These are phyloP conservation scores for Cardamine resedifolia DNA, from an alignment of 345 rosid species.

Conservation along the genomic window DNA sequence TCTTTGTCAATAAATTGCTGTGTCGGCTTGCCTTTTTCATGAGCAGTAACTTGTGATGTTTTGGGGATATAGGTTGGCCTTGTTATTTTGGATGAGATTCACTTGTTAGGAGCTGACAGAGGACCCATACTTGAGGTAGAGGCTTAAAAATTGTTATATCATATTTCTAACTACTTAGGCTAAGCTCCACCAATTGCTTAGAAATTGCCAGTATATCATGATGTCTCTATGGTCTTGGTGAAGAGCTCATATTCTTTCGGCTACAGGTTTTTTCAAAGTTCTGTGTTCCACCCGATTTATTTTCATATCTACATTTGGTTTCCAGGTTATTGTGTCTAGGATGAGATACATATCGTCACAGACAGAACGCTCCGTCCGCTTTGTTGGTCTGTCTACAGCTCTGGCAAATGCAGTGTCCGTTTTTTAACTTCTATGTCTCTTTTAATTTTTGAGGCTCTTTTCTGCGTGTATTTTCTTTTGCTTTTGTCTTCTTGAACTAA, in stretches of 20 bases:
- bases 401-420: conserved; percentile 93
- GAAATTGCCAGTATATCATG: conserved; percentile 22
- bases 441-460: conserved; percentile 14
- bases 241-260: conserved; percentile 18
- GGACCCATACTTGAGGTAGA: conserved; percentile 98
- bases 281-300: neutral
- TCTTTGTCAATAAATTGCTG: conserved; percentile 17
- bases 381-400: conserved; percentile 96
- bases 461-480: conserved; percentile 5
- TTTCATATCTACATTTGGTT: conserved; percentile 19
- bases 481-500: conserved; percentile 2
- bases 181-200: conserved; percentile 14
- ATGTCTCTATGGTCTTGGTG: conserved; percentile 11
- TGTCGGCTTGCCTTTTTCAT: conserved; percentile 20
- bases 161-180: conserved; percentile 15
- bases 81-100: conserved; percentile 96
- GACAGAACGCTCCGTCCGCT: conserved; percentile 88
- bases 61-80: conserved; percentile 75
- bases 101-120: conserved; percentile 95
- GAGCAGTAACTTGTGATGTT: conserved; percentile 4
- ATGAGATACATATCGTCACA: conserved; percentile 99
- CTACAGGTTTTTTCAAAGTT: neutral
- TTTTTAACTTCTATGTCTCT: neutral
- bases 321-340: conserved; percentile 95
- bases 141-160: conserved; percentile 16